A percentile compares a stretch with the other conserved stretches of the same genome.
These are phyloP conservation scores for Przewalskia tangutica DNA, from an alignment of 257 asterid genomes.

Conservation along the genomic window DNA sequence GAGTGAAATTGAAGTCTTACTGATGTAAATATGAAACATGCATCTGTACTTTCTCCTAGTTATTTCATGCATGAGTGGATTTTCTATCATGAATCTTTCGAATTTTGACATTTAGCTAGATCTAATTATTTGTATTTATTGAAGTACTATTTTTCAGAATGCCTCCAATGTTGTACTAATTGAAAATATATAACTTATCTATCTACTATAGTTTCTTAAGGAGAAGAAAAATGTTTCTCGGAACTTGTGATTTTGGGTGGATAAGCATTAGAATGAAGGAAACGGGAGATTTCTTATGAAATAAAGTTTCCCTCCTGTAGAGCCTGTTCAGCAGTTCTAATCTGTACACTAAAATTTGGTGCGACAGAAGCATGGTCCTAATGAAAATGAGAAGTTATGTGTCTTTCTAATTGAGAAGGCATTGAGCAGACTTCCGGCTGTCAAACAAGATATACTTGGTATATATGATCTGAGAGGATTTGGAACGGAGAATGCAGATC, in stretches of 20 bases:
- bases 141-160: neutral
- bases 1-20: neutral
- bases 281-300: neutral
- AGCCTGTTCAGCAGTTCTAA: neutral
- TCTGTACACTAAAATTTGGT: neutral
- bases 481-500: constrained; percentile 58
- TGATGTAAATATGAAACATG: neutral
- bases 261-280: no score
- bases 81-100: neutral
- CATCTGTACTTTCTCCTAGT: neutral
- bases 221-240: neutral
- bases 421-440: constrained; percentile 48
- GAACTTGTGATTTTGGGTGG: no score
- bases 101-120: neutral
- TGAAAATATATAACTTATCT: neutral
- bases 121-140: neutral
- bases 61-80: neutral
- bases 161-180: neutral
- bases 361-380: constrained; percentile 32
- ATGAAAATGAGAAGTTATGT: constrained; percentile 75
- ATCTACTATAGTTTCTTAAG: neutral
- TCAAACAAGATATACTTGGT: constrained; percentile 52
- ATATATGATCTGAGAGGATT: constrained; percentile 71
- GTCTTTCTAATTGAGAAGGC: constrained; percentile 82
- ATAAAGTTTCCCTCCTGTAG: neutral